phyloP scores from a whole-genome alignment of 805 yeast species.

The Yamadazyma akitaensis region DNA sequence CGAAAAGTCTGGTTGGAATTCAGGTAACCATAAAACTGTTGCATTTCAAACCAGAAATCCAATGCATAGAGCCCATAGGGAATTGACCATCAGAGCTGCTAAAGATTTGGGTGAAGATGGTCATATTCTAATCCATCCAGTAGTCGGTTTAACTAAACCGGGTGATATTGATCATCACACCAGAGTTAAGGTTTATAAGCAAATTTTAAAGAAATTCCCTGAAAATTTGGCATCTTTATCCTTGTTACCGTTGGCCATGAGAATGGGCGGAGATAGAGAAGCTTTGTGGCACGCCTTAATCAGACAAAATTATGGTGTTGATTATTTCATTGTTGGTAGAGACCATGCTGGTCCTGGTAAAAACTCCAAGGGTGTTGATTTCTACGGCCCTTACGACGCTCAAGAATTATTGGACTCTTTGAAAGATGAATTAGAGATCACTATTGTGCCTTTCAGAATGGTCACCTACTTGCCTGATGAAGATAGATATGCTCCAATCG shows the following conservation, averaged over 20 bases:
- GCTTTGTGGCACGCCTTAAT: constrained; percentile 98
- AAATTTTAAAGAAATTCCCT: constrained; percentile 88
- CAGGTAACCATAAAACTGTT: constrained; percentile 63
- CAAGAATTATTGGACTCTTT: constrained; percentile 79
- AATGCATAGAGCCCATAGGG: constrained; percentile 98
- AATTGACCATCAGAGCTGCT: constrained; percentile 95
- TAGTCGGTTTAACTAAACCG: constrained; percentile 94
- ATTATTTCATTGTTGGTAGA: constrained; percentile 96
- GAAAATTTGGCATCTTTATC: constrained; percentile 90
- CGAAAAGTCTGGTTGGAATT: constrained; percentile 73
- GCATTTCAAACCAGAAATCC: constrained; percentile 99
- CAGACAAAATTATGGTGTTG: constrained; percentile 94
- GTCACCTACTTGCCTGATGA: constrained; percentile 94
- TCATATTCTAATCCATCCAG: constrained; percentile 86
- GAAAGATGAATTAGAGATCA: constrained; percentile 70
- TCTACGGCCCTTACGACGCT: constrained; percentile 97
- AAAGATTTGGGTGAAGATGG: constrained; percentile 78
- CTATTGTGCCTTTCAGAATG: constrained; percentile 95
- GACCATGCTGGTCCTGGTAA: constrained; percentile 98
- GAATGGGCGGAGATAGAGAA: constrained; percentile 99
- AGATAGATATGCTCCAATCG: constrained; percentile 93
- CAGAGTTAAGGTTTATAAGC: constrained; percentile 92
- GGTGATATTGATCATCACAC: constrained; percentile 98
- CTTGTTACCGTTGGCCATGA: constrained; percentile 90
- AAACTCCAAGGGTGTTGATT: constrained; percentile 84